These are phyloP conservation scores for Candida endomychidarum DNA, from an alignment of 805 yeast genomes.

Conservation along the genomic window DNA sequence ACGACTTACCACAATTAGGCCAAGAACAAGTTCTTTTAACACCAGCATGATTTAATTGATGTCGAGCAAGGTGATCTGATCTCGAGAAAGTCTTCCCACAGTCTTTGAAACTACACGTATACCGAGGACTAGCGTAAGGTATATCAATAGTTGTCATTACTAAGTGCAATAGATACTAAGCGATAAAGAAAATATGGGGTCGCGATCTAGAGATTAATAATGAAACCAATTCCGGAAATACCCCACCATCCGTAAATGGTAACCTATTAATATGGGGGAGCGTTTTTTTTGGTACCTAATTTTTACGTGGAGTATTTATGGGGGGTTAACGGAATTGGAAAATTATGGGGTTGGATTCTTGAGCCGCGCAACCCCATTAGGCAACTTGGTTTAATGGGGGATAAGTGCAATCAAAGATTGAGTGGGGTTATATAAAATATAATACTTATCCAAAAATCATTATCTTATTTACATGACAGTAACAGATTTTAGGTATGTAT, in stretches of 20 bases:
- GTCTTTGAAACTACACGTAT: background rate
- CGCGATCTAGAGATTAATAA: too few species aligned
- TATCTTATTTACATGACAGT: constrained; percentile 7
- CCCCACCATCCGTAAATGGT: too few species aligned
- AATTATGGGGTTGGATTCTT: too few species aligned
- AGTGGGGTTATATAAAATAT: constrained; percentile 7
- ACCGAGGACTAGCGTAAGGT: background rate
- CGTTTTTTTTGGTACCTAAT: too few species aligned
- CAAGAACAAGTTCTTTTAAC: constrained; percentile 10
- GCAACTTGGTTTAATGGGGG: constrained; percentile 5
- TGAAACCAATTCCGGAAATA: too few species aligned
- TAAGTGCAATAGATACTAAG: background rate
- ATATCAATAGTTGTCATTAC: background rate
- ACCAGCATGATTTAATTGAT: constrained; percentile 13
- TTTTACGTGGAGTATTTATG: background rate
- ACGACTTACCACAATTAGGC: constrained; percentile 17
- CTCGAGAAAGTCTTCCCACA: constrained; percentile 15
- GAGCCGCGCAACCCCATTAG: too few species aligned
- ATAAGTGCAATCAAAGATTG: background rate
- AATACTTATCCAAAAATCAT: background rate
- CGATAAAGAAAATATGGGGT: constrained; percentile 5
- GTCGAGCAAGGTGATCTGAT: constrained; percentile 16
- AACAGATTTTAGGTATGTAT: constrained; percentile 10
- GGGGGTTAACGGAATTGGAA: background rate
- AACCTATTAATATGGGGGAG: too few species aligned